Percentiles rank a stretch among this genome's conserved stretches.
phyloP scores from a whole-genome alignment of 2,329 filamentous ascomycete genomes.

The Colletotrichum paranaense region DNA sequence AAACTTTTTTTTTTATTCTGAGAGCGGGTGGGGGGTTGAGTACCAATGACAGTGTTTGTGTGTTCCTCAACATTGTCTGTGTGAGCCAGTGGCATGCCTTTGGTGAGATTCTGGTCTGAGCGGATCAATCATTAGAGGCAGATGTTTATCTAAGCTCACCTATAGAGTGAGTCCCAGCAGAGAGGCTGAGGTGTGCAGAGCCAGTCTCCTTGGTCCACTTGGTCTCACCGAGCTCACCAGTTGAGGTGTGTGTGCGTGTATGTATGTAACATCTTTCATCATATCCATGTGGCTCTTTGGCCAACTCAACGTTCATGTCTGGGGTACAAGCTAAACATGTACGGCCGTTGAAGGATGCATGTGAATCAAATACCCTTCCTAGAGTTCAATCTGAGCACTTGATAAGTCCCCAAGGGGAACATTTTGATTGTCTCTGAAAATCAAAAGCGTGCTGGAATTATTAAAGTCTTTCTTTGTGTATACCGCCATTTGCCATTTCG shows the following conservation, averaged over 20 bases:
- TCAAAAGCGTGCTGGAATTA: not conserved
- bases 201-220: not conserved
- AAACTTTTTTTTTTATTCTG: not conserved
- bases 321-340: not conserved
- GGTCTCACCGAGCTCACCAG: conserved; percentile 2
- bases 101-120: conserved; percentile 1
- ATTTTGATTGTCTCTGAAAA: not conserved
- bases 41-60: not conserved
- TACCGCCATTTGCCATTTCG: not conserved
- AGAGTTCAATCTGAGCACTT: not conserved
- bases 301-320: not conserved
- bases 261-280: too few relatives aligned
- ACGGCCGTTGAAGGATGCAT: not conserved
- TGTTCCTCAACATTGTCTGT: conserved; percentile 25
- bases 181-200: not conserved
- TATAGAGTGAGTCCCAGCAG: too few relatives aligned
- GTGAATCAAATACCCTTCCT: too few relatives aligned
- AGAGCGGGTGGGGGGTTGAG: too few relatives aligned
- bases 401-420: not conserved
- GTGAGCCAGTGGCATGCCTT: not conserved
- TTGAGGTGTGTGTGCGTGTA: not conserved
- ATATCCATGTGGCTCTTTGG: too few relatives aligned
- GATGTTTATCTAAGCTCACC: too few relatives aligned
- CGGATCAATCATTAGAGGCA: not conserved
- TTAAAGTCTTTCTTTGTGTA: not conserved